Evolutionary conservation across 2,329 filamentous ascomycete genomes (phyloP), one percentile per base, ranked within the genome.

Genomic region (Didymella pinodella): DNA sequence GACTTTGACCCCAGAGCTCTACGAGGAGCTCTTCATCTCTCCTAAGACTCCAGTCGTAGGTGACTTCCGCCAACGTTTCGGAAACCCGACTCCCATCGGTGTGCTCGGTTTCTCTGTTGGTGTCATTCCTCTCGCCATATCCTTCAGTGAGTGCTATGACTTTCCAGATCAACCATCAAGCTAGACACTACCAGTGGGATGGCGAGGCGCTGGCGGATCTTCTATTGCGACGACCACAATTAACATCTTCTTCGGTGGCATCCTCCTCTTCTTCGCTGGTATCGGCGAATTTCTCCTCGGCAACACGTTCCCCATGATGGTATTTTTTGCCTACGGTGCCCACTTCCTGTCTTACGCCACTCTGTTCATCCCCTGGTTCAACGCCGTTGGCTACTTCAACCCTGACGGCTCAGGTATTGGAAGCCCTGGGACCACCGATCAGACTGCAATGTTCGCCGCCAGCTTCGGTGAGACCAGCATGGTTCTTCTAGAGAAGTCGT

Each of bases 241-340:
- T 31, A 62, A 59, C 47, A 59, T 65, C 49, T 64, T 59, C 54
- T 65, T 64, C 26, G 61, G 59, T 18, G 61, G 61, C 18, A 20
- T 61, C 28, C 61, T 65, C 3, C 57, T 64, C 10, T 49, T 64
- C 32, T 20, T 64, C 20, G 61, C 61, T n/a, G 63, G 59, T 12
- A 45, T 62, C 12, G 61, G 61, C 10, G 59, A 65, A 34, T 65
- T 65, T 20, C 57, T 64, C 0, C 62, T 62, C 4, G 59, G 59
- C 16, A 63, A 65, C 48, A 66, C 56, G 3, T 66, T 63, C 16
- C 54, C 64, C 14, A 65, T 65, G 64, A 60, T 65, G 34, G 64
- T 65, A 11, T 66, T 66, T 43, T 50, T 66, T 11, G 55, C 59
- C 8, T 66, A 66, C 38, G 64, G 64, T 2, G 62, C 64, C 2